Conservation (phyloP, 2,329 filamentous ascomycete genomes). For the Colletotrichum sp. region DNA sequence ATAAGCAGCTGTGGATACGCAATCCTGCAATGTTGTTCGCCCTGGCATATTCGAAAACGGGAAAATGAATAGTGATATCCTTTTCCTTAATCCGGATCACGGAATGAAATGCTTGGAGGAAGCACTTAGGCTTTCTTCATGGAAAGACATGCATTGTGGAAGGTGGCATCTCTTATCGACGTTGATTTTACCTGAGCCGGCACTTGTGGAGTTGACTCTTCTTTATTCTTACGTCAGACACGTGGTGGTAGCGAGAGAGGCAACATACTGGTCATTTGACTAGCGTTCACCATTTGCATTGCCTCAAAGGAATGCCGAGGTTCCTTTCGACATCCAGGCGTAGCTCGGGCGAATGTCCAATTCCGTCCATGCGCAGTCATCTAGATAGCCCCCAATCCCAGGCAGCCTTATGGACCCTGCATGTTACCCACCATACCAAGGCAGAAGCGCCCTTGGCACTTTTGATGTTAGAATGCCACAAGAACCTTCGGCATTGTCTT, state of each 20-base stretch:
- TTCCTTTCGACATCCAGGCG: background rate
- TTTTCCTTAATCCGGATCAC: background rate
- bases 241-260: background rate
- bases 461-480: background rate
- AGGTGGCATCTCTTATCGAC: background rate
- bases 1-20: background rate
- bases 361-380: background rate
- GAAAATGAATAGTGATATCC: background rate
- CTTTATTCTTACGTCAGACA: background rate
- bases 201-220: background rate
- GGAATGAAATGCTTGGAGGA: accelerated
- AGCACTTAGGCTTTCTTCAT: background rate
- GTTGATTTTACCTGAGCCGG: background rate
- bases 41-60: background rate
- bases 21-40: background rate
- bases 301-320: background rate
- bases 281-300: background rate
- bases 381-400: background rate
- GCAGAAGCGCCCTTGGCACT: background rate
- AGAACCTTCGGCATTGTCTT: background rate
- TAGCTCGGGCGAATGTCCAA: background rate
- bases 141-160: background rate
- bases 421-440: background rate
- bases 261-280: background rate
- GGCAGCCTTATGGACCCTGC: background rate